These are phyloP conservation scores for Rhizophagus prolifer DNA, from an alignment of 192 early-diverging fungal species.

Conservation along the genomic window DNA sequence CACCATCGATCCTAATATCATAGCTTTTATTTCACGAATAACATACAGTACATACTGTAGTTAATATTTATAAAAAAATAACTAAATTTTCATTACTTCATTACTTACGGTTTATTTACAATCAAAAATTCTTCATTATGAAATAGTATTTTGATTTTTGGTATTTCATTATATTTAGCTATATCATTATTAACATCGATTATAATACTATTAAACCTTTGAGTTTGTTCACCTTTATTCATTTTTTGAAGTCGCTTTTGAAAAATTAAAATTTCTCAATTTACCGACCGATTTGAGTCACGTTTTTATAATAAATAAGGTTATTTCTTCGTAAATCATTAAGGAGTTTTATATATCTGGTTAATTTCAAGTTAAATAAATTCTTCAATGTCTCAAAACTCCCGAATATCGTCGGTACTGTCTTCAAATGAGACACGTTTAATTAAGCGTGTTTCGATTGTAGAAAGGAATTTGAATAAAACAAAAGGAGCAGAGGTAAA, in stretches of 20 bases:
- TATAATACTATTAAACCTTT: not conserved
- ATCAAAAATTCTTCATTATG: constrained; percentile 38
- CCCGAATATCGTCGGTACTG: constrained; percentile 4
- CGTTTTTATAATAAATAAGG: too few species aligned
- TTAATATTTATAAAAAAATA: not conserved
- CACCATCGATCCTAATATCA: constrained; percentile 26
- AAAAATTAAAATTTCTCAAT: too few species aligned
- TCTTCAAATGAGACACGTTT: constrained; percentile 19
- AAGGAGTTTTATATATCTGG: too few species aligned
- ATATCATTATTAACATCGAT: not conserved
- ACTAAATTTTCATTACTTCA: not conserved
- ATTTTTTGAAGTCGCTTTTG: not conserved
- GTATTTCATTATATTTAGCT: not conserved
- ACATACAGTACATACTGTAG: not conserved
- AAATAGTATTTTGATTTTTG: constrained; percentile 20
- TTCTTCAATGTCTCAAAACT: constrained; percentile 21
- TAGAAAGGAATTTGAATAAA: constrained; percentile 78
- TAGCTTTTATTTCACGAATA: not conserved
- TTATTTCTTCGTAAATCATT: too few species aligned
- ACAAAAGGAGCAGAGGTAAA: constrained; percentile 69
- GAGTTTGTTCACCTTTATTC: not conserved
- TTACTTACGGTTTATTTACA: constrained; percentile 43
- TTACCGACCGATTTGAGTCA: too few species aligned
- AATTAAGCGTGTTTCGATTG: constrained; percentile 41
- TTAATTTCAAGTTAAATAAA: not conserved